Base-by-base conservation (phyloP, 2,329 filamentous ascomycete genomes). In the Aspergillus aculeatus region DNA sequence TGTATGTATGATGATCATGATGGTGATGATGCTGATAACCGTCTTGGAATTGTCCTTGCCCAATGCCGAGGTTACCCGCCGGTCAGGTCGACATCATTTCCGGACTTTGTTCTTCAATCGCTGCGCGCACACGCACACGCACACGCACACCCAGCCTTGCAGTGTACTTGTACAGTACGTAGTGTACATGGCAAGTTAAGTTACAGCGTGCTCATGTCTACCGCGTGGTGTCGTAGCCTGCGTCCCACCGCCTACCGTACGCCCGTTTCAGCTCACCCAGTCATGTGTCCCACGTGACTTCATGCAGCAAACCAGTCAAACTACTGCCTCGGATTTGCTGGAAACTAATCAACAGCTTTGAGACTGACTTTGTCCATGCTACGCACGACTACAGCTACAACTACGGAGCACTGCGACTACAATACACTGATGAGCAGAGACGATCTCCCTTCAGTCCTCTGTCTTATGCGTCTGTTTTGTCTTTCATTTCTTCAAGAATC, bases 261-360 rank as follows among this genome's bases (percentile, higher is more conserved):
- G 21, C 16, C n/a, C 38, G 23, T 44, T 44, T 54, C 24, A 48
- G 44, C n/a, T 26, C 47, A 32, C 21, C 47, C 50, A 56, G 54
- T 58, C 54, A 58, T 58, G 48, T 56, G 54, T 14, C 1, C 7
- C 58, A 60, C 61, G 60, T 60, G 54, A 60, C 21, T 4, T 47
- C 24, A 32, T 56, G 49, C 55, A 24, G 26, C 38, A 44, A 31
- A 21, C 41, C 26, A 55, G 26, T 48, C 41, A 21, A 44, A 31
- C 24, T 31, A 23, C 48, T 44, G 38, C 38, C 16, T 16, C 48
- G 26, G 24, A 29, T 54, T 54, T 14, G 52, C 26, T 47, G 52
- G 52, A 47, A 44, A 44, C 14, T 12, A 12, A 26, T 11, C 23
- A 50, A 31, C 19, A 47, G n/a, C 21, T 14, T 24, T 26, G 26